Evolutionary conservation across 2,329 filamentous ascomycete species (phyloP).

Genomic region (Sclerotiophoma versabilis): DNA sequence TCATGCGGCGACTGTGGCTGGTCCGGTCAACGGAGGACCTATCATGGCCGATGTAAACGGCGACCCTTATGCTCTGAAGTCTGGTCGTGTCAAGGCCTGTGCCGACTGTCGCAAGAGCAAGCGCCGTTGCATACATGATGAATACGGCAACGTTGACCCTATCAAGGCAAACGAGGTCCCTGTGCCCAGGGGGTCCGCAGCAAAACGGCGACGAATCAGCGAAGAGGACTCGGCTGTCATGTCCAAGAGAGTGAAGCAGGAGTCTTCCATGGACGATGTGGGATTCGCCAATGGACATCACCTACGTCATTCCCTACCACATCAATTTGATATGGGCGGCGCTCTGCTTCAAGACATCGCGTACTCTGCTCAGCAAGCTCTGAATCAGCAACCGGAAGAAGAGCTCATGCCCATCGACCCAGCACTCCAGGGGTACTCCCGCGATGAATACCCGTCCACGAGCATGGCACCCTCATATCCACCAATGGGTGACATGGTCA

Average conservation of each 20-base stretch:
- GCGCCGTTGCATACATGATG: constrained; percentile 72
- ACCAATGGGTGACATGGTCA: constrained; percentile 34
- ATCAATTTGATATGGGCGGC: constrained; percentile 28
- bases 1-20: constrained; percentile 20
- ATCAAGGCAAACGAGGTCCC: constrained; percentile 68
- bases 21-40: constrained; percentile 38
- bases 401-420: constrained; percentile 40
- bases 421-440: constrained; percentile 34
- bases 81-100: constrained; percentile 69
- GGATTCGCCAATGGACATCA: constrained; percentile 32
- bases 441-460: constrained; percentile 23
- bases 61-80: constrained; percentile 58
- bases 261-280: constrained; percentile 31
- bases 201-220: constrained; percentile 60
- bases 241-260: constrained; percentile 39
- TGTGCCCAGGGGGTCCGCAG: constrained; percentile 64
- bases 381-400: constrained; percentile 30
- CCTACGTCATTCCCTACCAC: constrained; percentile 32
- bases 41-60: constrained; percentile 45
- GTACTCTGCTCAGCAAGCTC: constrained; percentile 40
- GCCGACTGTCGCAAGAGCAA: constrained; percentile 73
- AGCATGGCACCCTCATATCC: constrained; percentile 24
- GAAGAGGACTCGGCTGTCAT: constrained; percentile 34
- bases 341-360: constrained; percentile 37
- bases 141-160: constrained; percentile 69